Base-by-base conservation (phyloP, 2,329 filamentous ascomycete genomes). In the Alternaria sp. region DNA sequence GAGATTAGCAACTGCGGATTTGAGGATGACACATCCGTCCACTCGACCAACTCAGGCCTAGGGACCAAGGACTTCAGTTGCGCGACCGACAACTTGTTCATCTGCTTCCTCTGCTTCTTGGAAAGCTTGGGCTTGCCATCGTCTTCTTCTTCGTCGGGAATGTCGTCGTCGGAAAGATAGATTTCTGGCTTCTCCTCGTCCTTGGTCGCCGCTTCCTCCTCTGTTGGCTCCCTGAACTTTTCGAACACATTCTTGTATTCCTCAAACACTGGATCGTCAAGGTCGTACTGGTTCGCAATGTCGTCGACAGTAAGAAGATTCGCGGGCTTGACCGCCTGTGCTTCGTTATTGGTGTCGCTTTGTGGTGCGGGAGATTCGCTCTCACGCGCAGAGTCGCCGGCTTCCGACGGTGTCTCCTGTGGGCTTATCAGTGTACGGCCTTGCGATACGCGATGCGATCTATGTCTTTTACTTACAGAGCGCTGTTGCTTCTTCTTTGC, bases 401-500 rank as follows among this genome's bases (percentile, higher is more conserved):
- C 68, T 54, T 72, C 69, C 23, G 76, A 72, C 29, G 72, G 70
- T 48, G 69, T 71, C 65, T 78, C 78, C 77, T 78, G 60, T 48
- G 29, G 41, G 26, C 0, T 45, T 59, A 56, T 78, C 53, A 71
- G 68, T 52, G 51, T 42, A 60, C 56, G 46, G 14, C 7, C 10
- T 26, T 21, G 23, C 4, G 36, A 34, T 58, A 42, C 45, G 37
- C 44, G 10, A 49, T 42, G 4, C 17, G 17, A 31, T 17, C 26
- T 17, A 21, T 34, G 14, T 21, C 26, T 9, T 14, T 31, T 7
- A 64, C 76, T 81, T 77, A 85, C 80, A 67, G 86, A 79, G 72
- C 88, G 88, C 81, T 96, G 96, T 71, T 92, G 90, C 88, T 97
- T 97, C 86, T 95, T 97, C 83, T 94, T 93, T 48, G 92, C 91